Percentiles rank a stretch among this genome's conserved stretches.
Evolutionary conservation across 2,329 filamentous ascomycete genomes (phyloP).

Genomic region (Fusarium sp.): DNA sequence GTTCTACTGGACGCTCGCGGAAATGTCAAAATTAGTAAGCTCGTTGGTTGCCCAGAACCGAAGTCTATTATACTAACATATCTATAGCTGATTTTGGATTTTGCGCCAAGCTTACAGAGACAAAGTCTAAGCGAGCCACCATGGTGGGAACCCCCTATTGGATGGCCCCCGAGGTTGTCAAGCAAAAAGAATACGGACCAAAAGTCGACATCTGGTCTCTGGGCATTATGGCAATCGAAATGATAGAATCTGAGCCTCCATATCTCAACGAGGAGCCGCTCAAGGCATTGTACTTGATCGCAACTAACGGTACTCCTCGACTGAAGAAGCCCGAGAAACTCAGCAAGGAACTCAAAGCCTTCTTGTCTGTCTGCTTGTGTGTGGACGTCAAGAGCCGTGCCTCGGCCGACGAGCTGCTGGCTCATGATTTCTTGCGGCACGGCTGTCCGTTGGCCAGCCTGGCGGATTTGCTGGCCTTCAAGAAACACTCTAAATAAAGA

Average conservation of each 20-base stretch:
- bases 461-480: constrained; percentile 87
- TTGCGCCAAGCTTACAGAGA: constrained; percentile 97
- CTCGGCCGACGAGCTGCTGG: constrained; percentile 86
- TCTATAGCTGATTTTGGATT: constrained; percentile 94
- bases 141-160: constrained; percentile 99
- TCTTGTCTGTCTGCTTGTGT: constrained; percentile 94
- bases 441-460: constrained; percentile 86
- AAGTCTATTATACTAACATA: constrained; percentile 25
- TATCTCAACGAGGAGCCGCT: constrained; percentile 98
- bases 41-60: background rate
- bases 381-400: constrained; percentile 96
- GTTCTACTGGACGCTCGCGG: constrained; percentile 92
- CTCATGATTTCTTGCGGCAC: constrained; percentile 93
- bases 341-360: constrained; percentile 96
- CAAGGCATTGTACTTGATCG: constrained; percentile 96
- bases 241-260: constrained; percentile 98
- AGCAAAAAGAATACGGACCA: constrained; percentile 97
- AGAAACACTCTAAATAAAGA: constrained; percentile 72
- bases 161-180: constrained; percentile 99
- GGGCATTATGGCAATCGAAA: constrained; percentile 99
- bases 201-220: constrained; percentile 99
- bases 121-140: constrained; percentile 95
- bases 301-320: constrained; percentile 94
- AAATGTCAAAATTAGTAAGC: constrained; percentile 96
- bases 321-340: constrained; percentile 99